Percentiles rank a stretch among this genome's conserved stretches.
These are phyloP conservation scores for Neurospora sp. DNA, from an alignment of 495 filamentous ascomycete genomes.

Conservation along the genomic window DNA sequence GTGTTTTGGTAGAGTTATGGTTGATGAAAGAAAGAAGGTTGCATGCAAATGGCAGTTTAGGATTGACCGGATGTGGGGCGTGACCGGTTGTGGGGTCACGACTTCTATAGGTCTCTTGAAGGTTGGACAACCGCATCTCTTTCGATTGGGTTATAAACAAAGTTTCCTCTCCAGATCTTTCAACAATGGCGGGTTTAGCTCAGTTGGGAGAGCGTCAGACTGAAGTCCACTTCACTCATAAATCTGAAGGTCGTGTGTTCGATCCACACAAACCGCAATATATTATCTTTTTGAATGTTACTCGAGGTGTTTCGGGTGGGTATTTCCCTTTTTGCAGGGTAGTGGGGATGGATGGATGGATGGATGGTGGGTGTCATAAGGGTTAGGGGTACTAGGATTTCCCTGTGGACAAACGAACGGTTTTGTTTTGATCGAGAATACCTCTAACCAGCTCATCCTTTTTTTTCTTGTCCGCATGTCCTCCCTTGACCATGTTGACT, in stretches of 20 bases:
- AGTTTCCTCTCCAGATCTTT: background rate
- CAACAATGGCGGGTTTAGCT: background rate
- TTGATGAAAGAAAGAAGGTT: too few relatives aligned
- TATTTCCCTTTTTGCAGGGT: background rate
- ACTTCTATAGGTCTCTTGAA: background rate
- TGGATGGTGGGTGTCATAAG: background rate
- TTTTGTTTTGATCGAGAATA: background rate
- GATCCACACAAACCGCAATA: background rate
- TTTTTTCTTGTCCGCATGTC: background rate
- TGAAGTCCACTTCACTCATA: too few relatives aligned
- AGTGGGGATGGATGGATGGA: background rate
- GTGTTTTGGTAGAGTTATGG: too few relatives aligned
- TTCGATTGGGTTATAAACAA: background rate
- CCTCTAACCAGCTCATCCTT: constrained; percentile 2
- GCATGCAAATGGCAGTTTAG: too few relatives aligned
- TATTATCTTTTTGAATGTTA: background rate
- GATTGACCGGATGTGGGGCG: too few relatives aligned
- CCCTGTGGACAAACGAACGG: background rate
- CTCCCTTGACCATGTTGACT: too few relatives aligned
- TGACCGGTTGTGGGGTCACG: too few relatives aligned
- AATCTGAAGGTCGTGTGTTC: background rate
- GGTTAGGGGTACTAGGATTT: background rate
- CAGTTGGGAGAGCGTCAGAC: background rate
- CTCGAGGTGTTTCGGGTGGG: background rate
- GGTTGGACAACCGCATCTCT: background rate